phyloP scores from a whole-genome alignment of 1,139 yeast genomes.

The Scheffersomyces titani region DNA sequence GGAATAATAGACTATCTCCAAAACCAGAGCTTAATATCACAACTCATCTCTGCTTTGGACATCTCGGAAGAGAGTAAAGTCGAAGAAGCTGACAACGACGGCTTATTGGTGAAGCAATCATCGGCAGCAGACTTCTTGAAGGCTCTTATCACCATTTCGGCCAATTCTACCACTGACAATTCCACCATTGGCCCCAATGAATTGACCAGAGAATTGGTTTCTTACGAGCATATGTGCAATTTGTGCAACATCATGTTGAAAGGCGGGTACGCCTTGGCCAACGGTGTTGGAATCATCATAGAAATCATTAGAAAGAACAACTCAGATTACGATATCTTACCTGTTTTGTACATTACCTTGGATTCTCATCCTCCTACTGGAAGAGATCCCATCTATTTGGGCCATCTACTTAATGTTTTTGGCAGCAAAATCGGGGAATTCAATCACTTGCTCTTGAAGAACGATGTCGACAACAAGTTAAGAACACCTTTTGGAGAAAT shows the following conservation, averaged over 20 bases:
- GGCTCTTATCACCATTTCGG: slow-evolving; percentile 51
- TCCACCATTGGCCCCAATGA: slow-evolving; percentile 97
- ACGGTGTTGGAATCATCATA: slow-evolving; percentile 94
- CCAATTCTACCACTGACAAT: slow-evolving; percentile 77
- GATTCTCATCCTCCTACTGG: slow-evolving; percentile 95
- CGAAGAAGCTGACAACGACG: slow-evolving; percentile 26
- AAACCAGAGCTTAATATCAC: slow-evolving; percentile 60
- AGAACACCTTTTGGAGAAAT: slow-evolving; percentile 59
- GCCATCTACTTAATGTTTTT: slow-evolving; percentile 80
- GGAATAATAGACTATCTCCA: slow-evolving; percentile 77
- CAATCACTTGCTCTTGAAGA: slow-evolving; percentile 33
- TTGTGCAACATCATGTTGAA: slow-evolving; percentile 81
- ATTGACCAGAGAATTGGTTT: slow-evolving; percentile 83
- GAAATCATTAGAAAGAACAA: slow-evolving; percentile 95
- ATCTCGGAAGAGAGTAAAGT: slow-evolving; percentile 13
- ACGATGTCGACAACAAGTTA: slow-evolving; percentile 29
- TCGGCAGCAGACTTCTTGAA: slow-evolving; percentile 52
- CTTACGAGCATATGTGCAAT: slow-evolving; percentile 64
- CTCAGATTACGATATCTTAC: slow-evolving; percentile 91
- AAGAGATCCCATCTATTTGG: slow-evolving; percentile 92
- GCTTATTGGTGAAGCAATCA: slow-evolving; percentile 43
- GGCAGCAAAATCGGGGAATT: slow-evolving; percentile 75
- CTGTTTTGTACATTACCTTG: slow-evolving; percentile 81
- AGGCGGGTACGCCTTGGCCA: slow-evolving; percentile 91
- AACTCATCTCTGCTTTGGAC: slow-evolving; percentile 59